Base-by-base conservation (phyloP, 192 early-diverging fungal species). In the Coemansia sp. region DNA sequence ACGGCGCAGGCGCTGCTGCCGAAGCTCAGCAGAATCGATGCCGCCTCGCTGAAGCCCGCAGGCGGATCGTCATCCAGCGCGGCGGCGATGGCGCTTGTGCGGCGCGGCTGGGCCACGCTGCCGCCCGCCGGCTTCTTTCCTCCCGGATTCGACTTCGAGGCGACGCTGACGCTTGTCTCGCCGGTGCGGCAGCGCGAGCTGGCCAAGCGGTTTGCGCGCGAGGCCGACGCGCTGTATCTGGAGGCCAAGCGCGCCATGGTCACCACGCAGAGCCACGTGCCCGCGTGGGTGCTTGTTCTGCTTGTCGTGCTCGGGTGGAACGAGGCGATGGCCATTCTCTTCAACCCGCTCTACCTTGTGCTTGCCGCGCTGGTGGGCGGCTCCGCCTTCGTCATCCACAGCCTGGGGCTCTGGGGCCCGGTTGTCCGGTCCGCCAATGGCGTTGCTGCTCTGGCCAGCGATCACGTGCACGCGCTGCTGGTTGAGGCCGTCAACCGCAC, bases 201-300 rank as follows among this genome's bases (percentile, higher is more conserved):
- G 69, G 85, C 84, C 10, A 90, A 87, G 55, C 83, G 91, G 64
- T 98, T 99, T 84, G 88, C 90, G 64, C 87, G 90, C 22, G 95
- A 98, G 68, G 92, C 92, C 0, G 95, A 98, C 80, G 89, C 88
- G 0, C 87, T 95, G 72, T 98, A 93, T 61, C 72, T 98, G 46
- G 98, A 99, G 70, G 98, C 98, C 2, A 99, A 99, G 84, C 90
- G 98, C 32, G 91, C 94, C 2, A 90, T 94, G 61, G 95, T 99
- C 4, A 73, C 88, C 7, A 94, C 93, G 7, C 94, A 92, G 40
- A 91, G 90, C 63, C 90, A 89, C 51, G 87, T 98, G 19, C 97
- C 97, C 0, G 69, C 82, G 32, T 99, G 95, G 94, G 86, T 96
- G 62, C 81, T 94, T 25, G 86, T 89, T 14, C 63, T 94, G 61